These are phyloP conservation scores for Lasiodiplodia citricola DNA, from an alignment of 2,329 filamentous ascomycete genomes.

Conservation along the genomic window DNA sequence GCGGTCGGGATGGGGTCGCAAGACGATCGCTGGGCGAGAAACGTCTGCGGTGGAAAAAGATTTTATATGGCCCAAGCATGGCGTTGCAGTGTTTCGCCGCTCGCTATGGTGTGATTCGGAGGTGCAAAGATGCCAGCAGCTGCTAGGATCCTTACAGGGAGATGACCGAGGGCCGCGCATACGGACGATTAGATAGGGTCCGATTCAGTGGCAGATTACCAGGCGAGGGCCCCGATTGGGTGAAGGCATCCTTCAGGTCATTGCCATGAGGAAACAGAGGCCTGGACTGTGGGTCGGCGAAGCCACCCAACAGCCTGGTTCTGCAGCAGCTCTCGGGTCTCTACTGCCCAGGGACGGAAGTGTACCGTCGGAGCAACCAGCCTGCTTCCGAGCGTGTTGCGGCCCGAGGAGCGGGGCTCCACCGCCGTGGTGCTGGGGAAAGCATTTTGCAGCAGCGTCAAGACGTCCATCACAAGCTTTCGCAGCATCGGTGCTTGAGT, in stretches of 20 bases:
- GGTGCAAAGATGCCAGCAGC: slow-evolving; percentile 25
- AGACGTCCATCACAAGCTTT: not conserved
- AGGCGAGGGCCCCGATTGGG: not conserved
- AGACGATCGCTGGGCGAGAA: not conserved
- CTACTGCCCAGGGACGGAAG: not conserved
- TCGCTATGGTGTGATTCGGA: slow-evolving; percentile 25
- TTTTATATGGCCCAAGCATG: slow-evolving; percentile 10
- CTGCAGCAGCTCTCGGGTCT: not conserved
- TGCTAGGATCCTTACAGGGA: slow-evolving; percentile 22
- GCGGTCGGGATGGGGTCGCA: not conserved
- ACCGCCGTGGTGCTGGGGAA: not conserved
- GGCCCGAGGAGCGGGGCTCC: not conserved
- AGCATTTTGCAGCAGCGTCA: not conserved
- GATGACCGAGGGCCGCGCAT: slow-evolving; percentile 16
- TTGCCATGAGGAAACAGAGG: slow-evolving; percentile 4
- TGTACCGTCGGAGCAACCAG: not conserved
- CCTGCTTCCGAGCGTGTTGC: not conserved
- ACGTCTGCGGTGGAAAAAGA: not conserved
- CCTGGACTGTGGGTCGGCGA: slow-evolving; percentile 1
- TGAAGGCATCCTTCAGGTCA: not conserved
- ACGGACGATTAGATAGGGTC: slow-evolving; percentile 19
- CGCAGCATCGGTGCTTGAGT: not conserved
- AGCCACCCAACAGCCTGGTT: slow-evolving; percentile 7
- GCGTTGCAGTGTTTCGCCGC: slow-evolving; percentile 11
- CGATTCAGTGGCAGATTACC: not conserved